phyloP scores from a whole-genome alignment of 371 early-diverging fungal species.

The Mucor mucedo region DNA sequence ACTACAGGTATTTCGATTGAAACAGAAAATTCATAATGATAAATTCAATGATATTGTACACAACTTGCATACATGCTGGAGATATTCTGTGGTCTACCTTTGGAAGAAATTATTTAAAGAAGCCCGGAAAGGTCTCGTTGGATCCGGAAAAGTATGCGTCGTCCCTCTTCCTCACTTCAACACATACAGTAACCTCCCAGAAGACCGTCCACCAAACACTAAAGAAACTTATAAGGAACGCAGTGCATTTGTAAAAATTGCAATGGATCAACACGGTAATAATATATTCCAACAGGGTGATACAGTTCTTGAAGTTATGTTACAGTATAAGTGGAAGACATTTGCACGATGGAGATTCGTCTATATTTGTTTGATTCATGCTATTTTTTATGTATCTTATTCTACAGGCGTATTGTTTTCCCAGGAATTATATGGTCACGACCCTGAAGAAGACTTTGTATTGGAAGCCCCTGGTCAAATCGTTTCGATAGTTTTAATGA shows the following conservation, averaged over 20 bases:
- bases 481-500: slow-evolving; percentile 9
- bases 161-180: slow-evolving; percentile 19
- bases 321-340: slow-evolving; percentile 20
- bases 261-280: slow-evolving; percentile 6
- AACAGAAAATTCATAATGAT: too few relatives aligned
- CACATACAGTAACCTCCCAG: slow-evolving; percentile 10
- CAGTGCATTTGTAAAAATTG: slow-evolving; percentile 6
- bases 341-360: slow-evolving; percentile 7
- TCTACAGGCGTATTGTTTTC: slow-evolving; percentile 11
- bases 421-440: slow-evolving; percentile 8
- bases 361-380: not conserved
- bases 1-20: too few relatives aligned
- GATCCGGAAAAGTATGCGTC: slow-evolving; percentile 3
- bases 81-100: not conserved
- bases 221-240: not conserved
- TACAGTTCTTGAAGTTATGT: slow-evolving; percentile 15
- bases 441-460: not conserved
- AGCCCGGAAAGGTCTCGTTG: not conserved
- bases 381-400: slow-evolving; percentile 10
- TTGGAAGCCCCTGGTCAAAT: not conserved
- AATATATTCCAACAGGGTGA: slow-evolving; percentile 22
- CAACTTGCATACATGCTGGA: too few relatives aligned
- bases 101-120: not conserved
- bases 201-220: slow-evolving; percentile 5
- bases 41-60: too few relatives aligned